These are phyloP conservation scores for Leptomonas seymouri DNA, from an alignment of 208 protist species.

Conservation along the genomic window DNA sequence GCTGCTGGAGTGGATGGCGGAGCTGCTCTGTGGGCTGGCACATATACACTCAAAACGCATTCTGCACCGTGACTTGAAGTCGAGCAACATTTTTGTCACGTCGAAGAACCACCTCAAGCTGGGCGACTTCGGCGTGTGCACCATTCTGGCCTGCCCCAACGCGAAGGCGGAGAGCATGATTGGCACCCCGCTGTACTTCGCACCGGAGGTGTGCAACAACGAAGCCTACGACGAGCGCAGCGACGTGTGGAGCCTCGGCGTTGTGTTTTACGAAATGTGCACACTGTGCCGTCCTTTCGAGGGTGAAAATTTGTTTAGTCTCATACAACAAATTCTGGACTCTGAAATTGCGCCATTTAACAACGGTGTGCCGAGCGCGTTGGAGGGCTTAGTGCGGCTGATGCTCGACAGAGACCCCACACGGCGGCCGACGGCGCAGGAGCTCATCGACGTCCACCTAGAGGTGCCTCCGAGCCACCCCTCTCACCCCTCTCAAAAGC, in stretches of 20 bases:
- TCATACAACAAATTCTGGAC: slow-evolving; percentile 76
- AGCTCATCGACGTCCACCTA: slow-evolving; percentile 79
- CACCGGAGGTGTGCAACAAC: slow-evolving; percentile 90
- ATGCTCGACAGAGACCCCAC: slow-evolving; percentile 81
- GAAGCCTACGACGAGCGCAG: slow-evolving; percentile 88
- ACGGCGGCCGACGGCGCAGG: slow-evolving; percentile 76
- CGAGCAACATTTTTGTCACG: slow-evolving; percentile 93
- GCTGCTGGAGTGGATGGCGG: slow-evolving; percentile 89
- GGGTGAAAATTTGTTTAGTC: slow-evolving; percentile 60
- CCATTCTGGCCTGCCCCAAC: slow-evolving; percentile 64
- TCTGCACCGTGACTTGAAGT: slow-evolving; percentile 94
- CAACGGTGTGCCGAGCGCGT: slow-evolving; percentile 58
- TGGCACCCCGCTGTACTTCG: slow-evolving; percentile 92
- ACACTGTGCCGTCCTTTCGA: slow-evolving; percentile 83
- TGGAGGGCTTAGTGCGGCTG: slow-evolving; percentile 76
- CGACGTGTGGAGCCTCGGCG: slow-evolving; percentile 96
- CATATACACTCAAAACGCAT: slow-evolving; percentile 90
- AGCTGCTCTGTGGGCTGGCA: slow-evolving; percentile 82
- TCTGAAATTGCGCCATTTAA: slow-evolving; percentile 73
- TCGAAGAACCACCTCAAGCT: slow-evolving; percentile 92
- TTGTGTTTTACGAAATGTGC: slow-evolving; percentile 97
- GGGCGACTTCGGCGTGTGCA: slow-evolving; percentile 92
- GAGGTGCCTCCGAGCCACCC: slow-evolving; percentile 79
- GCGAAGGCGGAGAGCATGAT: slow-evolving; percentile 80
- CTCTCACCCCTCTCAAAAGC: slow-evolving; percentile 81